Base-by-base conservation (phyloP, 257 asterid species). In the Solanum sparsipilum region DNA sequence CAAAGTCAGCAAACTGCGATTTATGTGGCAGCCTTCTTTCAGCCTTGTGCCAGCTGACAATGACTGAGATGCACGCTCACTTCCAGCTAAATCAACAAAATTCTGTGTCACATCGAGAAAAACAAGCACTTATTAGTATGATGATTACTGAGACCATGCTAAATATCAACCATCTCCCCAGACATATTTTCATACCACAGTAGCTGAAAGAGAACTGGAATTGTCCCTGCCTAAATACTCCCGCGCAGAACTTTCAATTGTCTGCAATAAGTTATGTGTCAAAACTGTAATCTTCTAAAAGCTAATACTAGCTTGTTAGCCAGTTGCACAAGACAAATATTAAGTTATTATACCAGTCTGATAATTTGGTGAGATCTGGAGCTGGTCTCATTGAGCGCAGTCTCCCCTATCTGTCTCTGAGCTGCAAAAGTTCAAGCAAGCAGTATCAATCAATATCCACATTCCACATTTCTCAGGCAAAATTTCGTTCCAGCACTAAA, bases 351-450 rank as follows among this genome's bases (percentile, higher is more conserved):
- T 94, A 97, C 99, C 98, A 97, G 90, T 95, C 98, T 90, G 68
- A 97, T 93, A 39, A 97, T 96, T 93, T 97, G 99, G 90, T 97
- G 99, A 90, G 99, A 97, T 91, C 99, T 93, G 73, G 99, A 97
- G 93, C 99, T 96, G 87, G 92, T 93, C 90, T 97, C 99, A 44
- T 97, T 97, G 13, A 95, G 96, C 87, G 93, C 90, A 0, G 99
- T 97, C 92, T 97, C 99, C 83, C 99, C 99, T 44, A 93, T 96
- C 91, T 94, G 99, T 89, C 99, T 93, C 89, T 97, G 99, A 86
- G 95, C 99, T 97, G 96, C 90, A 88, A 91, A 52, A 83, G 76
- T 32, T 71, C 35, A 46, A 38, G 21, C 32, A 41, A 38, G 3
- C 36, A 23, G n/a, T 15, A 78, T 38, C 85, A 81, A 29, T 81